phyloP scores from a whole-genome alignment of 1,284 basidiomycete species.

The Hemileia vastatrix region DNA sequence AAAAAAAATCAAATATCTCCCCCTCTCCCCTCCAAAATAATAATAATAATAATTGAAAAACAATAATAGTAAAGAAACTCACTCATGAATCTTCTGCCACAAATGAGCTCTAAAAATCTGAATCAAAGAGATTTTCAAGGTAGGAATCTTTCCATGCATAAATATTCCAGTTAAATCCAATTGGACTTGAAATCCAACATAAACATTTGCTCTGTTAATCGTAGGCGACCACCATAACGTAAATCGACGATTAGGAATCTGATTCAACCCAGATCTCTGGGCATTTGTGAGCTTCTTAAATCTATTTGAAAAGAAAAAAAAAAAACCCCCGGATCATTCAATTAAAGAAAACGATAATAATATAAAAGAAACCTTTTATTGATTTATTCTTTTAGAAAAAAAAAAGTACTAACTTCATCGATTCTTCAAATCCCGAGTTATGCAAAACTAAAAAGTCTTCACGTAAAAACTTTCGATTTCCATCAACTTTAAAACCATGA shows the following conservation, averaged over 20 bases:
- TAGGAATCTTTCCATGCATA: slow-evolving; percentile 97
- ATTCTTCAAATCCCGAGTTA: slow-evolving; percentile 44
- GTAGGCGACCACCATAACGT: slow-evolving; percentile 99
- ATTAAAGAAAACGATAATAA: background rate
- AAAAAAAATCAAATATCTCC: background rate
- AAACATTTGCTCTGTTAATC: slow-evolving; percentile 96
- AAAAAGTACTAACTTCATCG: slow-evolving; percentile 65
- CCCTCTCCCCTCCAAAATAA: background rate
- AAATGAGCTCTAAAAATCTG: slow-evolving; percentile 99
- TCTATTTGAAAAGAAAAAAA: too few relatives aligned
- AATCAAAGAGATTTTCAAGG: slow-evolving; percentile 92
- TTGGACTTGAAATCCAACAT: slow-evolving; percentile 99
- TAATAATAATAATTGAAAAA: slow-evolving; percentile 9
- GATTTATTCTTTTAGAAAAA: too few relatives aligned
- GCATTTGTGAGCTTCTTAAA: slow-evolving; percentile 68
- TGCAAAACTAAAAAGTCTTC: background rate
- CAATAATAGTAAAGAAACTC: slow-evolving; percentile 13
- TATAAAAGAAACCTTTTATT: background rate
- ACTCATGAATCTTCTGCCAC: slow-evolving; percentile 85
- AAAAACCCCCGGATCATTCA: background rate
- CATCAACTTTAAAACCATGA: too few relatives aligned
- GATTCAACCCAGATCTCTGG: slow-evolving; percentile 89
- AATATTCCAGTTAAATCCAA: slow-evolving; percentile 91
- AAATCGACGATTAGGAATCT: slow-evolving; percentile 99
- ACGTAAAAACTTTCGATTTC: too few relatives aligned